Conservation (phyloP, 139 green algal genomes). For the Haematococcus lacustris region DNA sequence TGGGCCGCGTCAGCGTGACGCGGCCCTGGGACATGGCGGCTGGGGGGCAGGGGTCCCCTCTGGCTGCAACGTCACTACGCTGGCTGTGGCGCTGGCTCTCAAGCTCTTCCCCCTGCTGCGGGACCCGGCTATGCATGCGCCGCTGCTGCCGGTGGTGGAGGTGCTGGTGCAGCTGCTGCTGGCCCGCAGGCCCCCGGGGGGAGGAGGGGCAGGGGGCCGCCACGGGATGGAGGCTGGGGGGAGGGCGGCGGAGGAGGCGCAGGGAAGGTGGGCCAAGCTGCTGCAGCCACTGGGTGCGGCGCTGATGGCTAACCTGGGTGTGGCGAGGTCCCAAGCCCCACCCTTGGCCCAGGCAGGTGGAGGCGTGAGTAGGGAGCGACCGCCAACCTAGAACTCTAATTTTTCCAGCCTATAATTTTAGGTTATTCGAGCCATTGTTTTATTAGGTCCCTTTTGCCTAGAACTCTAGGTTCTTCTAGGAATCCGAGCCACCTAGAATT, state of each 20-base stretch:
- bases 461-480: too few species aligned
- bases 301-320: slow-evolving; percentile 20
- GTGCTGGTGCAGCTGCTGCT: slow-evolving; percentile 32
- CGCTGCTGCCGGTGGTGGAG: slow-evolving; percentile 33
- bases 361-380: too few species aligned
- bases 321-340: slow-evolving; percentile 19
- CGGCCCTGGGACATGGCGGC: too few species aligned
- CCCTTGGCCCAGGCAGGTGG: slow-evolving; percentile 6
- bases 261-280: slow-evolving; percentile 16
- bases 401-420: too few species aligned
- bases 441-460: too few species aligned
- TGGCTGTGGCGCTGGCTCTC: slow-evolving; percentile 12
- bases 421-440: too few species aligned
- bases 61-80: slow-evolving; percentile 17
- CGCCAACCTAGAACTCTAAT: too few species aligned
- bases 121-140: slow-evolving; percentile 21
- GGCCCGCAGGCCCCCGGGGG: neutral
- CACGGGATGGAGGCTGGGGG: neutral
- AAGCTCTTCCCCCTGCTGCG: slow-evolving; percentile 23
- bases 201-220: neutral
- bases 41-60: too few species aligned
- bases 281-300: slow-evolving; percentile 12
- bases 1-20: too few species aligned
- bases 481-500: too few species aligned
- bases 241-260: neutral